Percentiles rank a stretch among this genome's conserved stretches.
Evolutionary conservation across 2,329 filamentous ascomycete genomes (phyloP).

Genomic region (Sclerotinia borealis): DNA sequence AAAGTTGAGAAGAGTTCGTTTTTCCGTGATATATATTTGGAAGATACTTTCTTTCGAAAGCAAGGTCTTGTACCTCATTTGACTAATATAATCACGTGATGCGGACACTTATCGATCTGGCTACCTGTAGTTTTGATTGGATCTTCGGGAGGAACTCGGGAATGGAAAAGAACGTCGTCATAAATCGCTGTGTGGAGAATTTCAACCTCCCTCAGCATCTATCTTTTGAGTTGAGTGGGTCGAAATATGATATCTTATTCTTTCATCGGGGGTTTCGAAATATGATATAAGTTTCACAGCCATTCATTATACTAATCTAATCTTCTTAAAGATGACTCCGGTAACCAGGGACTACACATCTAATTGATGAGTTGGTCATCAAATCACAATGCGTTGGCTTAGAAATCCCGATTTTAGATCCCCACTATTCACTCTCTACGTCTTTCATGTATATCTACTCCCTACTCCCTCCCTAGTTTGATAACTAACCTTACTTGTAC

Average conservation of each 20-base stretch:
- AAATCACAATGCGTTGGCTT: background rate
- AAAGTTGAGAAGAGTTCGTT: background rate
- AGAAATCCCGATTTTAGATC: conserved; percentile 2
- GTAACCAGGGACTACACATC: background rate
- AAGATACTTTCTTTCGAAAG: background rate
- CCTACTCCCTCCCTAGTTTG: background rate
- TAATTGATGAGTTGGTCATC: background rate
- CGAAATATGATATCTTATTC: background rate
- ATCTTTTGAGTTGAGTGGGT: background rate
- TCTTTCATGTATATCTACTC: background rate
- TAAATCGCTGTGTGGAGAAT: too few relatives aligned
- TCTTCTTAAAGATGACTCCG: background rate
- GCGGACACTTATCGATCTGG: background rate
- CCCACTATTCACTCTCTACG: background rate
- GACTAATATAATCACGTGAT: background rate
- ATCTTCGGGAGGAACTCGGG: background rate
- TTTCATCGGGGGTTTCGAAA: background rate
- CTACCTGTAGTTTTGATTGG: background rate
- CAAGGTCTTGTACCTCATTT: background rate
- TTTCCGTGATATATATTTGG: background rate
- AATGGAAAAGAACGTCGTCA: background rate
- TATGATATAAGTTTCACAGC: background rate
- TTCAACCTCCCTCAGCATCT: too few relatives aligned
- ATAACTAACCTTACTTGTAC: background rate
- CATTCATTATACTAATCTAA: background rate